A percentile compares a stretch with the other conserved stretches of the same genome.
These are phyloP conservation scores for Penicillium mononematosum DNA, from an alignment of 495 filamentous ascomycete species.

Conservation along the genomic window DNA sequence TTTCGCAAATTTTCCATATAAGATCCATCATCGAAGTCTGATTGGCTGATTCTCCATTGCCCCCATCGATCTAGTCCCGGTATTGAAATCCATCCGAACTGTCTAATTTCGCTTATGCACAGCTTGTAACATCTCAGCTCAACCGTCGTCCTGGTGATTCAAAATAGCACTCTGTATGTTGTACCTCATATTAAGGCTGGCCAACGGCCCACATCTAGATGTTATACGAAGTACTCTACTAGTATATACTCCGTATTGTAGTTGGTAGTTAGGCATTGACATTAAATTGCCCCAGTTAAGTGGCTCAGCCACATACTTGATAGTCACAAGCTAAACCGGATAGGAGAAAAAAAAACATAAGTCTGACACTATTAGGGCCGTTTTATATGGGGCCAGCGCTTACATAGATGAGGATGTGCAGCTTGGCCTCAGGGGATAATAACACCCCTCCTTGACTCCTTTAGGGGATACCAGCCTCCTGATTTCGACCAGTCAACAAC, in stretches of 20 bases:
- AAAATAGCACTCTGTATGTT: background rate
- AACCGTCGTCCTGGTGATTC: constrained; percentile 1
- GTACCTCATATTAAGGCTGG: background rate
- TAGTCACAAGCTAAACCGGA: background rate
- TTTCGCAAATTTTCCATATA: constrained; percentile 28
- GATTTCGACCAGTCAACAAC: background rate
- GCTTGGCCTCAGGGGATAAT: constrained; percentile 7
- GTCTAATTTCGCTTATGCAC: constrained; percentile 41
- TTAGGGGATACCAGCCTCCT: constrained; percentile 14
- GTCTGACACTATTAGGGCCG: constrained; percentile 6
- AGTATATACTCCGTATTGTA: too few species aligned
- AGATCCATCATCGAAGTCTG: constrained; percentile 16
- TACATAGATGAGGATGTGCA: constrained; percentile 25
- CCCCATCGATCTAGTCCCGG: constrained; percentile 22
- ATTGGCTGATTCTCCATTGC: constrained; percentile 17
- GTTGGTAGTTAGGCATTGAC: background rate
- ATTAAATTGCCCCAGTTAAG: background rate
- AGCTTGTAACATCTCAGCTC: constrained; percentile 9
- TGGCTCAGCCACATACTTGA: background rate
- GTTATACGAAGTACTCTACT: background rate
- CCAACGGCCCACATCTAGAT: background rate
- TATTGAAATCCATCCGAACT: constrained; percentile 26
- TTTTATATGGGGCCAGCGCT: constrained; percentile 12
- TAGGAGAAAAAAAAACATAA: constrained; percentile 4
- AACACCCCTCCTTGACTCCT: background rate